These are phyloP conservation scores for Penicillium odoratum DNA, from an alignment of 495 filamentous ascomycete genomes.

Conservation along the genomic window DNA sequence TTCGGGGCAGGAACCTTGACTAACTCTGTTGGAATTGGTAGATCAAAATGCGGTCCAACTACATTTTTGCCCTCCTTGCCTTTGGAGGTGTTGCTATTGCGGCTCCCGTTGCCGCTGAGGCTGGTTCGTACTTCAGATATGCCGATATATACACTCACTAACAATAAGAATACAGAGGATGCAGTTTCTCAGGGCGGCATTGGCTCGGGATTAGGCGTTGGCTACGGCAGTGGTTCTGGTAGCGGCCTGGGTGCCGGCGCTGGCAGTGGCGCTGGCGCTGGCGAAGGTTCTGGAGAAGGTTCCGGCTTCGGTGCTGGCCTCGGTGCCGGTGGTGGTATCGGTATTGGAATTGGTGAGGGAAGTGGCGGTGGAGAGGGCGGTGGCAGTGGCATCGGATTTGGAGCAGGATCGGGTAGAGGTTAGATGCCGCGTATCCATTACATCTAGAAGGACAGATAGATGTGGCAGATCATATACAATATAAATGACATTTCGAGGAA, in stretches of 20 bases:
- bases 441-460: background rate
- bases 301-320: conserved; percentile 7
- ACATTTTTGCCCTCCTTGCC: conserved; percentile 15
- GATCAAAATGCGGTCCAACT: conserved; percentile 17
- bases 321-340: background rate
- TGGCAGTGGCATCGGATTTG: conserved; percentile 3
- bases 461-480: background rate
- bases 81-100: conserved; percentile 17
- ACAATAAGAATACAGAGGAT: conserved; percentile 2
- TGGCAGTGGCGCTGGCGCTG: conserved; percentile 7
- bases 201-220: conserved; percentile 9
- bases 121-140: background rate
- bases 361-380: conserved; percentile 1
- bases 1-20: background rate
- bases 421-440: background rate
- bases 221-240: conserved; percentile 2
- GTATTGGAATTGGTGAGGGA: conserved; percentile 7
- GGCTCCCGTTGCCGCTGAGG: conserved; percentile 14
- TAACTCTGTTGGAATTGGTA: background rate
- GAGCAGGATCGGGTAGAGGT: background rate
- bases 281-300: conserved; percentile 5
- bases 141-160: background rate
- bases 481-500: conserved; percentile 2
- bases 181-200: conserved; percentile 8
- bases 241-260: conserved; percentile 7